These are phyloP conservation scores for Aspergillus puulaauensis DNA, from an alignment of 2,329 filamentous ascomycete species.

Conservation along the genomic window DNA sequence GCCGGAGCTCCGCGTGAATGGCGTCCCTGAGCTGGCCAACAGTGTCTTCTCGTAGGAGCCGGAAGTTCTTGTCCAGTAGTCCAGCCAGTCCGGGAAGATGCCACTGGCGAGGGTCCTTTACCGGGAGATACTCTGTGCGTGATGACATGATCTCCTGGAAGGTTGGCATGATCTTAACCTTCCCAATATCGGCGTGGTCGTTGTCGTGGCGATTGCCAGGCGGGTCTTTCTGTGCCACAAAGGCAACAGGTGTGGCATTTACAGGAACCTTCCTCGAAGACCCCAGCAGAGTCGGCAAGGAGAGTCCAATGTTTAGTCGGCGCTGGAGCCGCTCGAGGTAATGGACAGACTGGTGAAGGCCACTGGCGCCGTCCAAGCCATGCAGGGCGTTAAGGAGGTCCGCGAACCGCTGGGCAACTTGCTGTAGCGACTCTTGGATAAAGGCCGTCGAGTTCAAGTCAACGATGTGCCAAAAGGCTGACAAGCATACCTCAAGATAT, in stretches of 20 bases:
- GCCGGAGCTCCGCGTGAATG: constrained; percentile 21
- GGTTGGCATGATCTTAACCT: constrained; percentile 38
- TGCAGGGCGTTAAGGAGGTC: constrained; percentile 15
- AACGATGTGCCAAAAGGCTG: constrained; percentile 30
- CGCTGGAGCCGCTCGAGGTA: constrained; percentile 19
- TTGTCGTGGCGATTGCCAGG: constrained; percentile 39
- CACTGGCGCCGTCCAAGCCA: background rate
- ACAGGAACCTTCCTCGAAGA: background rate
- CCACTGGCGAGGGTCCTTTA: constrained; percentile 29
- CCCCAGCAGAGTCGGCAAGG: background rate
- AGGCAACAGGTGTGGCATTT: constrained; percentile 1
- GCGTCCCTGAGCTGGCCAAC: constrained; percentile 32
- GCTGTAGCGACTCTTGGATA: constrained; percentile 24
- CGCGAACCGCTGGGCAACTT: constrained; percentile 17
- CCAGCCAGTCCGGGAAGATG: constrained; percentile 26
- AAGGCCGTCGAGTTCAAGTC: constrained; percentile 41
- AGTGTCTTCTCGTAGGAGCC: constrained; percentile 38
- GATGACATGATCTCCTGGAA: constrained; percentile 32
- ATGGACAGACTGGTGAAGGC: constrained; percentile 15
- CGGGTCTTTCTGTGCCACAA: constrained; percentile 14
- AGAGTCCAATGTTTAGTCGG: constrained; percentile 23
- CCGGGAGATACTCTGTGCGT: constrained; percentile 33
- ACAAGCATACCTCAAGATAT: constrained; percentile 22
- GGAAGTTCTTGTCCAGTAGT: constrained; percentile 37
- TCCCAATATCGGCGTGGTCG: constrained; percentile 33